phyloP scores from a whole-genome alignment of 2,329 filamentous ascomycete species.

The Fusarium duplospermum region DNA sequence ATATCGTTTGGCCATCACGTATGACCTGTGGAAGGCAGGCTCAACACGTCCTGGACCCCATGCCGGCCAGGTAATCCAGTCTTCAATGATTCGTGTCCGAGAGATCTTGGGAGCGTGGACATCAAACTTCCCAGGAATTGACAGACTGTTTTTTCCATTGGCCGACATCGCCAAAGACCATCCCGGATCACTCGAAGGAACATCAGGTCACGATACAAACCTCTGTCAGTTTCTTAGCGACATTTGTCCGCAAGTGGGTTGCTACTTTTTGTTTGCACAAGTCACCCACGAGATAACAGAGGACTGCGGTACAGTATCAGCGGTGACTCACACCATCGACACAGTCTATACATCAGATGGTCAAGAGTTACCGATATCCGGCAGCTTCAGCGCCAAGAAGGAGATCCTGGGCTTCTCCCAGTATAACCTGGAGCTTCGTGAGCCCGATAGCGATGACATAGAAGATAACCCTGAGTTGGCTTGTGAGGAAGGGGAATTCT shows the following conservation, averaged over 20 bases:
- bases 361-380: not conserved
- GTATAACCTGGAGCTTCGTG: not conserved
- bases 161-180: not conserved
- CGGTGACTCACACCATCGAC: slow-evolving; percentile 2
- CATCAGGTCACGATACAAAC: not conserved
- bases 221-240: slow-evolving; percentile 7
- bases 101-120: slow-evolving; percentile 15
- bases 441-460: slow-evolving; percentile 6
- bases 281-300: slow-evolving; percentile 11
- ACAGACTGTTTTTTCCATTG: slow-evolving; percentile 16
- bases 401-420: slow-evolving; percentile 19
- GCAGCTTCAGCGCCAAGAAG: not conserved
- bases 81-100: not conserved
- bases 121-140: not conserved
- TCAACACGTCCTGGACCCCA: not conserved
- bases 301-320: not conserved
- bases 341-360: slow-evolving; percentile 11
- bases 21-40: slow-evolving; percentile 5
- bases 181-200: not conserved
- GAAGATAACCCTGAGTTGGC: not conserved
- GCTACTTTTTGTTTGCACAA: slow-evolving; percentile 23
- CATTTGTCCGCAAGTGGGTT: slow-evolving; percentile 4
- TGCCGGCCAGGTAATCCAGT: not conserved
- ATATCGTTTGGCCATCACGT: slow-evolving; percentile 24
- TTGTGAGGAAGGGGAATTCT: slow-evolving; percentile 1